Evolutionary conservation across 2,329 filamentous ascomycete genomes (phyloP).

Genomic region (Colletotrichum orchidophilum): DNA sequence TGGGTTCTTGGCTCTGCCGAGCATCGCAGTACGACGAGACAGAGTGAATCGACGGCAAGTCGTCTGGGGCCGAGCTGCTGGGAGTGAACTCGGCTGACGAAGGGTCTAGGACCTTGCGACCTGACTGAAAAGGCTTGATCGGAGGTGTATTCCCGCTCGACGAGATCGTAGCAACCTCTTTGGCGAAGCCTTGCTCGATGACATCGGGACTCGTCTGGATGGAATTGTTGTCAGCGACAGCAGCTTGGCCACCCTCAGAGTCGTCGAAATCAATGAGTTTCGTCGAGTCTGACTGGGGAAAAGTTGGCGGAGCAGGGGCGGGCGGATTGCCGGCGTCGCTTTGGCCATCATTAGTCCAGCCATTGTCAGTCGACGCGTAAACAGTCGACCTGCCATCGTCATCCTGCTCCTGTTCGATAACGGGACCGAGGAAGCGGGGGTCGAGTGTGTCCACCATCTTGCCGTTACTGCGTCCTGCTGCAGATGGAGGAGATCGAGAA

Average conservation of each 20-base stretch:
- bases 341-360: conserved; percentile 7
- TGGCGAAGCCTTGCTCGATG: not conserved
- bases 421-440: not conserved
- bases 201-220: not conserved
- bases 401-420: not conserved
- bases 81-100: not conserved
- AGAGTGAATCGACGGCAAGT: not conserved
- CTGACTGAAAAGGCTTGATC: not conserved
- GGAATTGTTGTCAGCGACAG: no score
- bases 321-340: not conserved
- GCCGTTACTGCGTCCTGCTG: not conserved
- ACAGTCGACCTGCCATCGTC: not conserved
- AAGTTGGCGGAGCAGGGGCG: not conserved
- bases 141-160: no score
- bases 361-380: conserved; percentile 24
- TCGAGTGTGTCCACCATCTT: conserved; percentile 1
- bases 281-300: not conserved
- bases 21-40: conserved; percentile 8
- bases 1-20: not conserved
- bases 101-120: not conserved
- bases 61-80: not conserved
- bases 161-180: not conserved
- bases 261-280: conserved; percentile 23
- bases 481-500: not conserved
- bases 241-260: not conserved